A percentile compares a stretch with the other conserved stretches of the same genome.
These are phyloP conservation scores for Alternaria brassicicola DNA, from an alignment of 2,329 filamentous ascomycete species.

Conservation along the genomic window DNA sequence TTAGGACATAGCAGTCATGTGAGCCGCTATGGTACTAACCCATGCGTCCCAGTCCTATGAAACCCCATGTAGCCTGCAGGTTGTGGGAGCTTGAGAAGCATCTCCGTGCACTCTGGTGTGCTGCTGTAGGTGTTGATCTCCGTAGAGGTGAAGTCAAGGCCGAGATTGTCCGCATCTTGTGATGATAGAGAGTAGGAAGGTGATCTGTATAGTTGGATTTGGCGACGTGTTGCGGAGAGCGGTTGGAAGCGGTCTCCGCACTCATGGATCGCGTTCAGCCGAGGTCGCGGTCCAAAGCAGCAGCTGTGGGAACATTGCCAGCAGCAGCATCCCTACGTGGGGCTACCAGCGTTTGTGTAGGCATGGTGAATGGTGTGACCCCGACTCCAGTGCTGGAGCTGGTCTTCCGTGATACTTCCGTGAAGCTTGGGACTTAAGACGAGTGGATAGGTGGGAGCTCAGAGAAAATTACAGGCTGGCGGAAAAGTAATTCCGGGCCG, in stretches of 20 bases:
- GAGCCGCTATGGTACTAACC: conserved; percentile 45
- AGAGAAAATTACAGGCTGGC: conserved; percentile 13
- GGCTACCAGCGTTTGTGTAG: background rate
- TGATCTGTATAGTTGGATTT: conserved; percentile 23
- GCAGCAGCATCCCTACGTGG: conserved; percentile 4
- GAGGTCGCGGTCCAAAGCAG: conserved; percentile 37
- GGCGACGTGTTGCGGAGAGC: conserved; percentile 27
- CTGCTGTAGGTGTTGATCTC: conserved; percentile 24
- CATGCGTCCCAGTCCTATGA: conserved; percentile 59
- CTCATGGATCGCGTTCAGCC: conserved; percentile 36
- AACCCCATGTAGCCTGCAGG: conserved; percentile 56
- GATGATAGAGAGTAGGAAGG: conserved; percentile 17
- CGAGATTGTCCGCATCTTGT: conserved; percentile 39
- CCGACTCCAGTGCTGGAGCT: conserved; percentile 2
- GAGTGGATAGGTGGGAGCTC: conserved; percentile 11
- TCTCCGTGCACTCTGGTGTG: conserved; percentile 40
- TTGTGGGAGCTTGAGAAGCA: conserved; percentile 53
- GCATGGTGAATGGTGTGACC: conserved; percentile 6
- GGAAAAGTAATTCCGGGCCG: conserved; percentile 27
- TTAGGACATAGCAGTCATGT: conserved; percentile 32
- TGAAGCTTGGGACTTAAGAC: conserved; percentile 14
- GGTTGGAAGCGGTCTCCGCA: conserved; percentile 44
- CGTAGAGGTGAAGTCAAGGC: conserved; percentile 38
- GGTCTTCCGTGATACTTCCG: conserved; percentile 9
- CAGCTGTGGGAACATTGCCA: conserved; percentile 6